phyloP scores from a whole-genome alignment of 208 protist genomes.

The Crithidia thermophila region DNA sequence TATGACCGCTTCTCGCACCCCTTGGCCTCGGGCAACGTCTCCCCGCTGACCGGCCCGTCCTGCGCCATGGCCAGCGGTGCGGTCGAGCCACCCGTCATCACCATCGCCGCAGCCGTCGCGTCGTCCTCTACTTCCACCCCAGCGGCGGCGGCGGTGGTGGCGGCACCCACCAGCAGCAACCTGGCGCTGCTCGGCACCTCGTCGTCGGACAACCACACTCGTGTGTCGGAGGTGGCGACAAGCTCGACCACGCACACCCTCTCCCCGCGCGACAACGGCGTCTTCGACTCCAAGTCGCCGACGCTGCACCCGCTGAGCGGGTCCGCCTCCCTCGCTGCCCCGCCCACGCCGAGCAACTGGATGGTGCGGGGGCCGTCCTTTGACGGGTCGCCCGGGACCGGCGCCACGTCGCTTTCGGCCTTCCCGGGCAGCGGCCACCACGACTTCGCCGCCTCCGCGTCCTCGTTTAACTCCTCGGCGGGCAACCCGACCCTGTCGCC shows the following conservation, averaged over 20 bases:
- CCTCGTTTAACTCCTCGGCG: conserved; percentile 13
- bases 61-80: background rate
- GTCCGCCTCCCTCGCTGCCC: background rate
- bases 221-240: background rate
- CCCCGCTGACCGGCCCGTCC: background rate
- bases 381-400: background rate
- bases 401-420: too few relatives aligned
- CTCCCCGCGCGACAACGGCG: conserved; percentile 3
- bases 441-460: background rate
- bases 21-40: background rate
- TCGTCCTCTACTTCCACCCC: background rate
- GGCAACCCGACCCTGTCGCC: conserved; percentile 14
- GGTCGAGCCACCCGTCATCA: background rate
- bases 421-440: background rate
- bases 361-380: background rate
- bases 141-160: background rate
- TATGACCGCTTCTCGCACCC: conserved; percentile 3
- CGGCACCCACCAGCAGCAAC: background rate
- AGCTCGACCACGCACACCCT: background rate
- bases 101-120: background rate
- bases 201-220: background rate
- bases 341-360: conserved; percentile 21
- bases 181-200: background rate
- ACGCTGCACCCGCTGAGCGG: background rate
- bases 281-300: conserved; percentile 7